A percentile compares a stretch with the other conserved stretches of the same genome.
These are phyloP conservation scores for Cutaneotrichosporon cyanovorans DNA, from an alignment of 1,284 basidiomycete species.

Conservation along the genomic window DNA sequence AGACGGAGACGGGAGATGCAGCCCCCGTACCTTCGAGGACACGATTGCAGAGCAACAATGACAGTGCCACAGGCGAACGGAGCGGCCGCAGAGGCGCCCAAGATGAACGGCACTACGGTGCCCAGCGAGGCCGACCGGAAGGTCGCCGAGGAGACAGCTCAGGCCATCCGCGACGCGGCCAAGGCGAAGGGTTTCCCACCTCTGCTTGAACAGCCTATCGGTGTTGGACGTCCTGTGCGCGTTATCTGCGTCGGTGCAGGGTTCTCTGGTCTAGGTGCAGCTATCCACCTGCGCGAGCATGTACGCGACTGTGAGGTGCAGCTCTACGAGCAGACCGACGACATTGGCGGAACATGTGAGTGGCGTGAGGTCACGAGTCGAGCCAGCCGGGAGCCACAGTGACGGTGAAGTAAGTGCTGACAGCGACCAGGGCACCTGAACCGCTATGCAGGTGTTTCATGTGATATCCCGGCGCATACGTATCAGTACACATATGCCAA, in stretches of 20 bases:
- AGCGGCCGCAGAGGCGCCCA: too few relatives aligned
- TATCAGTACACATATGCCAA: slow-evolving; percentile 21
- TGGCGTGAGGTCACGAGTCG: background rate
- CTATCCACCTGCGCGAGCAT: slow-evolving; percentile 8
- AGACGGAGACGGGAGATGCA: too few relatives aligned
- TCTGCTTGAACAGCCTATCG: too few relatives aligned
- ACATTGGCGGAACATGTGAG: slow-evolving; percentile 17
- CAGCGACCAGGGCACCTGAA: slow-evolving; percentile 22
- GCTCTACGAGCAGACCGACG: slow-evolving; percentile 11
- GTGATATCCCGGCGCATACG: slow-evolving; percentile 29
- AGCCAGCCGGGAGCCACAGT: background rate
- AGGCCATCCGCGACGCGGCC: too few relatives aligned
- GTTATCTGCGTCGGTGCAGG: slow-evolving; percentile 12
- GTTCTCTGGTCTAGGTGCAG: slow-evolving; percentile 9
- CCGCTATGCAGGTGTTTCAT: slow-evolving; percentile 28
- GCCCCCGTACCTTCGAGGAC: too few relatives aligned
- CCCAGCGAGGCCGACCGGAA: too few relatives aligned
- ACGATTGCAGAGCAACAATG: too few relatives aligned
- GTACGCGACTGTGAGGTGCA: slow-evolving; percentile 7
- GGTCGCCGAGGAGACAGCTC: too few relatives aligned
- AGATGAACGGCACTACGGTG: too few relatives aligned
- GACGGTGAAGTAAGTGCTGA: background rate
- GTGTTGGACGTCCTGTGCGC: slow-evolving; percentile 4
- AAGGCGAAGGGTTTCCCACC: too few relatives aligned
- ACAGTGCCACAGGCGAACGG: too few relatives aligned